Evolutionary conservation across 2,329 filamentous ascomycete genomes (phyloP), one percentile per base, ranked within the genome.

Genomic region (Bipolaris cookei): DNA sequence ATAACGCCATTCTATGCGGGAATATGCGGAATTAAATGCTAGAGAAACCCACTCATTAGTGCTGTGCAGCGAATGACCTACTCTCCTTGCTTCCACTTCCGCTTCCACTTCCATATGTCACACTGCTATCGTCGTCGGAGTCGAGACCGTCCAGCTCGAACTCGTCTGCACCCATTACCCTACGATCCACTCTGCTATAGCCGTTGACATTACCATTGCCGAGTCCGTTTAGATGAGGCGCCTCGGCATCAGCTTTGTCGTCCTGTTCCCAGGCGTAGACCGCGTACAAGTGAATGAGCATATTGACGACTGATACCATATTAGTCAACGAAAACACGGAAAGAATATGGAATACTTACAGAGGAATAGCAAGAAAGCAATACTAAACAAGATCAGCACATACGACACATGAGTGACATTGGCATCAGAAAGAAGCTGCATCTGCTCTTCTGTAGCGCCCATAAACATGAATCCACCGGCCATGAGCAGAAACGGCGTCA

Each of bases 381-480:
- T 82, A 68, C 91, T 96, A 82, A 90, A 98, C 8, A 97, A 81
- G 51, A 98, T 93, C 23, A 99, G 83, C 38, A 98, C 87, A 76
- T 98, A 99, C 4, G 93, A 89, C 39, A 98, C 91, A 71, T 96
- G 92, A 23, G 92, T 92, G 69, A 98, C 88, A 57, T 88, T 84
- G 0, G 90, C 89, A 37, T 86, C 81, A 38, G 86, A 83, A 4
- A 98, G 82, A 1, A 97, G 81, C 20, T 82, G 71, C 91, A 98
- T 97, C 78, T 98, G 95, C 79, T 99, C 93, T 75, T 98, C 95
- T 0, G 92, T 98, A 14, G 95, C 94, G 30, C 92, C 90, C 92
- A 98, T 96, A 80, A 99, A 99, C 38, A 99, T 83, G 79, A 98
- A 97, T 1, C 95, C 95, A 3, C 93, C 90, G 5, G 93, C 92